phyloP scores from a whole-genome alignment of 179 eudicot species.

The Heliamphora pulchella region DNA sequence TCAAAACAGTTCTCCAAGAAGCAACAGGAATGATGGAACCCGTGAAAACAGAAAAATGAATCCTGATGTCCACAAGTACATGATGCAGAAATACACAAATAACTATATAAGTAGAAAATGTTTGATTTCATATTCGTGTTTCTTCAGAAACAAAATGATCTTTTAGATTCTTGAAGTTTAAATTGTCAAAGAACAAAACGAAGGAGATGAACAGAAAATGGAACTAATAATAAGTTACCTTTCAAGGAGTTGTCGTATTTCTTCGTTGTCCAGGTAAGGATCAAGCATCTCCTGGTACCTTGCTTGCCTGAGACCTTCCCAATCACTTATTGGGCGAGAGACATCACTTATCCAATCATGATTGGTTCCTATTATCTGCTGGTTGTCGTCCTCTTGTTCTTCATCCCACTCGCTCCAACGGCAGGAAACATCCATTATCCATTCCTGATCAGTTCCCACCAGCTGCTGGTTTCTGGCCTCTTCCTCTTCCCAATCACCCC shows the following conservation, averaged over 20 bases:
- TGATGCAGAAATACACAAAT: not conserved
- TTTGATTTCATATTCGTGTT: not conserved
- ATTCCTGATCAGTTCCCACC: slow-evolving; percentile 27
- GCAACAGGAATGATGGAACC: too few relatives aligned
- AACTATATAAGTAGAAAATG: not conserved
- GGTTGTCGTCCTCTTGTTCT: slow-evolving; percentile 22
- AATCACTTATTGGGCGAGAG: slow-evolving; percentile 72
- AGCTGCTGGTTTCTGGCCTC: slow-evolving; percentile 7
- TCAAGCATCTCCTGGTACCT: slow-evolving; percentile 70
- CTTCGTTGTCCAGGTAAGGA: slow-evolving; percentile 47
- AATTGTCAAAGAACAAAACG: not conserved
- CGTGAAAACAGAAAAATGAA: too few relatives aligned
- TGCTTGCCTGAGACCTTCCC: slow-evolving; percentile 71
- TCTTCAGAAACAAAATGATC: not conserved
- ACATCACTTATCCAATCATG: slow-evolving; percentile 64
- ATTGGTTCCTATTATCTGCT: slow-evolving; percentile 23
- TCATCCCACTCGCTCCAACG: slow-evolving; percentile 36
- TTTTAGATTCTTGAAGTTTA: not conserved
- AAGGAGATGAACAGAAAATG: not conserved
- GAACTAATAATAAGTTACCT: slow-evolving; percentile 37
- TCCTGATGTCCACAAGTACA: not conserved
- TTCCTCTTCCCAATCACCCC: slow-evolving; percentile 13
- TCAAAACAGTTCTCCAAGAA: too few relatives aligned
- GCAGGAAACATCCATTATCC: slow-evolving; percentile 29
- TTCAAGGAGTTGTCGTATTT: slow-evolving; percentile 59